These are phyloP conservation scores for Nitzschia sp. DNA, from an alignment of 108 stramenopile genomes.

Conservation along the genomic window DNA sequence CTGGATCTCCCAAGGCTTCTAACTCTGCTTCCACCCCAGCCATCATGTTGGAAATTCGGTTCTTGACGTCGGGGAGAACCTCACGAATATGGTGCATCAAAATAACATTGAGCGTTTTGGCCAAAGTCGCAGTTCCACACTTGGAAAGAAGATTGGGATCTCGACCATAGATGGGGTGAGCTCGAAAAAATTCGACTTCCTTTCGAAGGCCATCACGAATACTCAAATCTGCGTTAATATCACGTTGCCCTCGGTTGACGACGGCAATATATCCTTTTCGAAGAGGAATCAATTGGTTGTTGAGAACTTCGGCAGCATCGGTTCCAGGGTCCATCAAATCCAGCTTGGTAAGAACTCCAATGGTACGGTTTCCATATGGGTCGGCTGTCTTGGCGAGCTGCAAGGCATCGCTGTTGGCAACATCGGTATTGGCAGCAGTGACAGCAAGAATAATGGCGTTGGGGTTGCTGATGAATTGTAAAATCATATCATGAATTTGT, in stretches of 20 bases:
- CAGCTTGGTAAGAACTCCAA: constrained; percentile 97
- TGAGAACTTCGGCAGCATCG: constrained; percentile 88
- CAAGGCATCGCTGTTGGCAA: constrained; percentile 96
- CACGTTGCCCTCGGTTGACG: constrained; percentile 96
- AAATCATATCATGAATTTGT: constrained; percentile 89
- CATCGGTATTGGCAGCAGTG: constrained; percentile 93
- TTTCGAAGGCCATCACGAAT: constrained; percentile 86
- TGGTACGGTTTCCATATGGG: constrained; percentile 90
- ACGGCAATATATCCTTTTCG: constrained; percentile 93
- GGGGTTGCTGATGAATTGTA: constrained; percentile 90
- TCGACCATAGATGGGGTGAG: constrained; percentile 85
- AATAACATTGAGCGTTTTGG: constrained; percentile 86
- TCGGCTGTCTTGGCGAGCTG: constrained; percentile 92
- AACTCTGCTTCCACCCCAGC: constrained; percentile 85
- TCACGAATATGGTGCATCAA: constrained; percentile 98
- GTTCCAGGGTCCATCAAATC: constrained; percentile 99
- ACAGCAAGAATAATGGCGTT: constrained; percentile 97
- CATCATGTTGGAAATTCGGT: constrained; percentile 84
- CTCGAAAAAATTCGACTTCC: constrained; percentile 90
- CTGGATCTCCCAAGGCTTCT: constrained; percentile 80
- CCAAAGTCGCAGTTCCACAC: constrained; percentile 77
- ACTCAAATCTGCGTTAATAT: constrained; percentile 85
- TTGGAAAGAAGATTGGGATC: constrained; percentile 56
- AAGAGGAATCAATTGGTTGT: constrained; percentile 89
- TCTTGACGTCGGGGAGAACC: constrained; percentile 94